Evolutionary conservation across 2,329 filamentous ascomycete genomes (phyloP), one percentile per base, ranked within the genome.

Genomic region (Davidsoniella neocaledoniae): DNA sequence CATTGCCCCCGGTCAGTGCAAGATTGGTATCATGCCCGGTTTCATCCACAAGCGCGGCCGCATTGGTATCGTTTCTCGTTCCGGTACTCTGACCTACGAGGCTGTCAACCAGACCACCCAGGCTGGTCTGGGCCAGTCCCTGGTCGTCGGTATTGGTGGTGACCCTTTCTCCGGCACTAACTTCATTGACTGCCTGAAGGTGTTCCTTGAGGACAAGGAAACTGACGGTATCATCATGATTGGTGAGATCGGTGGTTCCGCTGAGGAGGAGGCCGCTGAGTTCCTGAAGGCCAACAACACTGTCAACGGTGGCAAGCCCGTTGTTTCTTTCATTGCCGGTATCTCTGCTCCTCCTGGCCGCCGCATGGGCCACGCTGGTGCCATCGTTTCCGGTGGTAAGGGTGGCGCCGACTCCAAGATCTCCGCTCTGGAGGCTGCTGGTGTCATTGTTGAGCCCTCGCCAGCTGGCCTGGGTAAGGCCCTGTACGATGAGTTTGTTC

Each of bases 151-250:
- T 63, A 96, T 98, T 61, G 91, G 91, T 57, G 91, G 91, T 71
- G 91, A 98, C 71, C 91, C 91, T 60, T 98, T 98, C 77, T 90
- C 83, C 62, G 91, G 91, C 60, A 96, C 91, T 69, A 96, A 94
- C 79, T 98, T 96, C 75, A 96, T 98, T 70, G 91, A 98, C 77
- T 95, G 90, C 76, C 76, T 98, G 60, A 84, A 86, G 64, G 86
- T 96, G 64, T 98, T 98, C 79, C 79, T 94, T 60, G 75, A 93
- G 67, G 91, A 98, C 67, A 76, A 83, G 66, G 86, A 94, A 72
- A 98, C 91, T 38, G 91, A 98, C 65, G 91, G 91, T 64, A 95
- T 98, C 71, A 95, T 98, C 73, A 95, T 98, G 91, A 96, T 98
- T 66, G 91, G 91, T 64, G 91, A 96, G 74, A 96, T 98, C 65